Evolutionary conservation across 1,284 basidiomycete species (phyloP).

Genomic region (Nidula niveotomentosa): DNA sequence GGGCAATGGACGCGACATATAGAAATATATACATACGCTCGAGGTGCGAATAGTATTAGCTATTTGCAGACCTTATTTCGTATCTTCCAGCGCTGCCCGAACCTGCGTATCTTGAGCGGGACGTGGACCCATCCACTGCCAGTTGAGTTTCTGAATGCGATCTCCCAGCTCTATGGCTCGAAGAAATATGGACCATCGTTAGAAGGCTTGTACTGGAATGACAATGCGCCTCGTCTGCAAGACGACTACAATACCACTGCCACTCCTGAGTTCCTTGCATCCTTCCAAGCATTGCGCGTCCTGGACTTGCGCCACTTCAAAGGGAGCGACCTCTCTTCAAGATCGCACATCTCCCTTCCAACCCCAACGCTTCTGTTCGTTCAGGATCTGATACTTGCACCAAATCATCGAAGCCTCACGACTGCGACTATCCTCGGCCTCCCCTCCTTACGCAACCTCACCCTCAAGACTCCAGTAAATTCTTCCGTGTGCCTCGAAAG

Average conservation of each 20-base stretch:
- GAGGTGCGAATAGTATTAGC: conserved; percentile 28
- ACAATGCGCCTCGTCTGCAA: conserved; percentile 11
- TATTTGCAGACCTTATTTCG: conserved; percentile 37
- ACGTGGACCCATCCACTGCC: conserved; percentile 34
- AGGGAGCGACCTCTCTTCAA: conserved; percentile 15
- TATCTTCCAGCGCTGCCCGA: conserved; percentile 40
- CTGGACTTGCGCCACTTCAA: conserved; percentile 39
- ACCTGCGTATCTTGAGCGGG: conserved; percentile 33
- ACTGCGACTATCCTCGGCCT: conserved; percentile 31
- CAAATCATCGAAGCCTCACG: conserved; percentile 26
- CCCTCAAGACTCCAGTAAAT: conserved; percentile 25
- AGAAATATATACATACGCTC: conserved; percentile 39
- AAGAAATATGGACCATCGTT: conserved; percentile 35
- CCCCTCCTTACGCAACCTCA: conserved; percentile 35
- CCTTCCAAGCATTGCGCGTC: conserved; percentile 34
- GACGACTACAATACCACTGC: conserved; percentile 13
- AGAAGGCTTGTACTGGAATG: conserved; percentile 39
- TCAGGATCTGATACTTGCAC: conserved; percentile 36
- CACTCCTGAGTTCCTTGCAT: conserved; percentile 30
- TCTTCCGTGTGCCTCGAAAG: conserved; percentile 14
- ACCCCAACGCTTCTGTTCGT: conserved; percentile 30
- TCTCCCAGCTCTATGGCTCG: conserved; percentile 34
- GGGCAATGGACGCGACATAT: conserved; percentile 42
- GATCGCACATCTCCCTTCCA: conserved; percentile 3
- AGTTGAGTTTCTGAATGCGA: conserved; percentile 29